Evolutionary conservation across 2,329 filamentous ascomycete species (phyloP), one percentile per base, ranked within the genome.

Genomic region (Phyllosticta capitalensis): DNA sequence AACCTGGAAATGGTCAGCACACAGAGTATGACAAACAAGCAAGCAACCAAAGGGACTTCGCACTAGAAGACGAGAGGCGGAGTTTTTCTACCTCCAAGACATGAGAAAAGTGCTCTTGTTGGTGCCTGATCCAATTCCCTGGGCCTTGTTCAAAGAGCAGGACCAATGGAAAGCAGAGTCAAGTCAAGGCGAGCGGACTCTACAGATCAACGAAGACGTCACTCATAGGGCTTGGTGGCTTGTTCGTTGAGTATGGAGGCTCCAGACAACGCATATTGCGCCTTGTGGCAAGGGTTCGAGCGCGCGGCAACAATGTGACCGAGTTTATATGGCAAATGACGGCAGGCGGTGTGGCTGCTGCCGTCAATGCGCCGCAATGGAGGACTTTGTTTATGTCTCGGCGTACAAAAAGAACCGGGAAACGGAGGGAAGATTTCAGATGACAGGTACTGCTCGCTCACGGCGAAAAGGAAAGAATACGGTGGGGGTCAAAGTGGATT

Each of bases 261-360:
- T 64, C 65, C 65, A 63, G 65, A 70, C 69, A 72, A 69, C 68
- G 70, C 71, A 71, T 65, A 63, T 67, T 59, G 65, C 58, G 68
- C 64, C 66, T 67, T 64, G 67, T 68, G 67, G 65, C 58, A 61
- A 26, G 61, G 64, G 61, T 63, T 66, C 62, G 63, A 64, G 67
- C 66, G 67, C 65, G 66, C 65, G 64, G 57, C 62, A 64, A 67
- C 65, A 66, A 71, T 65, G 68, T 66, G 65, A 65, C 67, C 51
- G 58, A 51, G 45, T 55, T 56, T 62, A 57, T 69, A 69, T 67
- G 62, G 55, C 67, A 52, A 64, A 70, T 65, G 69, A 66, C 65
- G 65, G 66, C 67, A 71, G 71, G 71, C 71, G 71, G 71, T 73
- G 71, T 69, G 65, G 63, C 52, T 52, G 63, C 64, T 26, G 24